Base-by-base conservation (phyloP, 2,329 filamentous ascomycete species). In the Anthostomella pinea region DNA sequence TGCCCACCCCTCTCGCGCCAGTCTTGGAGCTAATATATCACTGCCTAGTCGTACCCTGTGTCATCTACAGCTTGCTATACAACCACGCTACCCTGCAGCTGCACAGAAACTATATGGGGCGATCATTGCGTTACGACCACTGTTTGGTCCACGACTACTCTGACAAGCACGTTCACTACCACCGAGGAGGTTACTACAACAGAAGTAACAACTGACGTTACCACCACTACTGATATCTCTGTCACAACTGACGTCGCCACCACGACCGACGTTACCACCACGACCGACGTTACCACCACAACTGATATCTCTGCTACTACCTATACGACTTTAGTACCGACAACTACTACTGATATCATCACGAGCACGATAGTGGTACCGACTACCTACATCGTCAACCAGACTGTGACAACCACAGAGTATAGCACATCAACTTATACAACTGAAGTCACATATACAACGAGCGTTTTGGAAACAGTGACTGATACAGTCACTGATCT, bases 361-460 rank as follows among this genome's bases (percentile, higher is more conserved):
- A 48, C 41, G 3, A 48, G 50, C 8, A 41, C 34, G 4, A 46
- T 38, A 13, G 16, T 45, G 23, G 40, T 49, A 14, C 48, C 47
- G 4, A 46, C 38, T 24, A 51, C 48, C 7, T 29, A 47, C 14
- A 21, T 49, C 27, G 49, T 39, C 16, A 34, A 41, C 6, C 37
- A 22, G 8, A 52, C 41, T 16, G 20, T 33, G 9, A 45, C 41
- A 9, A 45, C 44, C 8, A 51, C 49, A 11, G 36, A 44, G 35
- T 46, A 48, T 8, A 45, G 33, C 38, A 52, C 47, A 8, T 51
- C 47, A 6, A 29, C 39, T 26, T 52, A 49, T 27, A 47, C 43
- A 7, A 52, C 28, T 20, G 17, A 45, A n/a, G 43, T 46, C 8
- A 49, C 49, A 10, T 49, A 38, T 14, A 42, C 41, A 8, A 52